Base-by-base conservation (phyloP, 306 rosid genomes). In the Citrullus mucosospermus region DNA sequence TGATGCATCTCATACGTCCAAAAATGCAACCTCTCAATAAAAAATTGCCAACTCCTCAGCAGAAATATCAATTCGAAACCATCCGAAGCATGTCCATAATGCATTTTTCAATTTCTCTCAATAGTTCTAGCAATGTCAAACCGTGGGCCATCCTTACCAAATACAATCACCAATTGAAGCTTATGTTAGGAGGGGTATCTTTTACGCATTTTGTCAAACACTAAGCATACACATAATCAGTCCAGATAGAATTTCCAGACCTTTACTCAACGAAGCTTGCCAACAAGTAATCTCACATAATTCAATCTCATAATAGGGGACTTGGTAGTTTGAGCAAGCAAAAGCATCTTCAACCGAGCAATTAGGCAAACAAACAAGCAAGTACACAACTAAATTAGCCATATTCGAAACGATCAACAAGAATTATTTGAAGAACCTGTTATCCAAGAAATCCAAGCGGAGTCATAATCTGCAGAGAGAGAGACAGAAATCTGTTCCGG, bases 371-470 rank as follows among this genome's bases (percentile, higher is more conserved):
- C 30, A 43, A 66, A 9, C 30, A 43, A 70, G 34, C 34, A 46
- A 2, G 10, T 8, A 34, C 57, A 14, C 39, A 25, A 48, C 36
- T 71, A 36, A 4, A 2, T 22, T 25, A 46, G 18, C 59, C 76
- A 71, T 25, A 76, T 5, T 57, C 62, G 6, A 57, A 25, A 55
- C 13, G 15, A 36, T 1, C 22, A 76, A 57, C 46, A 30, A 13
- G 39, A 7, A 62, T 9, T 9, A 60, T 18, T 39, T 12, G 22
- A 43, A 59, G 36, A 82, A 92, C 97, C 97, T 77, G 97, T 90
- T 6, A 94, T 89, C 98, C 98, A 94, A 77, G 98, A 94, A 67
- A 94, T 81, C 93, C 93, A 94, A 55, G 89, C 88, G 73, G 96
- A 90, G 79, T 81, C 84, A 28, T 87, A 70, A 63, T 86, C 71